These are phyloP conservation scores for Closterium sp. DNA, from an alignment of 139 green algal species.

Conservation along the genomic window DNA sequence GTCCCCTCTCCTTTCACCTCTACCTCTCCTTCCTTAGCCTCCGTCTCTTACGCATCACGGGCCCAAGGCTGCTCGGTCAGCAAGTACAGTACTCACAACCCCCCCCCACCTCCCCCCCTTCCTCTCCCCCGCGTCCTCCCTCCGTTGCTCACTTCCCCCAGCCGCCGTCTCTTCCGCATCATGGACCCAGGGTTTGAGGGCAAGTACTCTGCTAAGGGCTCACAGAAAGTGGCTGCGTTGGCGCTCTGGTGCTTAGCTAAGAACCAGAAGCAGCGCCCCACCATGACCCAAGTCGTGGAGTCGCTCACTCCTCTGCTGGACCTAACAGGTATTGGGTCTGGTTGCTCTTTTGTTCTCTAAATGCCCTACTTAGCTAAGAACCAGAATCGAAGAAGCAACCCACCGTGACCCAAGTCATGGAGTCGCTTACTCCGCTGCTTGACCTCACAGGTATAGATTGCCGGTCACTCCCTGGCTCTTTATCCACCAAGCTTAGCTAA, in stretches of 20 bases:
- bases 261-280: conserved; percentile 33
- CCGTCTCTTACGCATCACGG: conserved; percentile 44
- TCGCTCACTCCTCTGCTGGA: conserved; percentile 41
- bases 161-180: conserved; percentile 37
- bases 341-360: background rate
- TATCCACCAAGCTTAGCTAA: too few species aligned
- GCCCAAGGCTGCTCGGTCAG: too few species aligned
- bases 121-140: background rate
- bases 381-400: background rate
- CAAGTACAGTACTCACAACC: background rate
- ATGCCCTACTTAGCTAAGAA: background rate
- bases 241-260: conserved; percentile 36
- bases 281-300: conserved; percentile 48
- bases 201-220: conserved; percentile 32
- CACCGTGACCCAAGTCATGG: background rate
- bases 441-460: conserved; percentile 17
- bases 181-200: conserved; percentile 48
- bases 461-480: too few species aligned
- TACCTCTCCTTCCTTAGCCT: background rate
- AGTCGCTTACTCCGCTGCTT: background rate
- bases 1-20: background rate
- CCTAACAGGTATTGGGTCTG: conserved; percentile 18
- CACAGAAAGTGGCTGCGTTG: conserved; percentile 32
- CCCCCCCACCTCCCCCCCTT: background rate
- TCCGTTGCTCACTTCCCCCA: background rate